Evolutionary conservation across 225 moss, liverwort and hornwort genomes (phyloP), one percentile per base, ranked within the genome.

Genomic region (Polytrichum commune): DNA sequence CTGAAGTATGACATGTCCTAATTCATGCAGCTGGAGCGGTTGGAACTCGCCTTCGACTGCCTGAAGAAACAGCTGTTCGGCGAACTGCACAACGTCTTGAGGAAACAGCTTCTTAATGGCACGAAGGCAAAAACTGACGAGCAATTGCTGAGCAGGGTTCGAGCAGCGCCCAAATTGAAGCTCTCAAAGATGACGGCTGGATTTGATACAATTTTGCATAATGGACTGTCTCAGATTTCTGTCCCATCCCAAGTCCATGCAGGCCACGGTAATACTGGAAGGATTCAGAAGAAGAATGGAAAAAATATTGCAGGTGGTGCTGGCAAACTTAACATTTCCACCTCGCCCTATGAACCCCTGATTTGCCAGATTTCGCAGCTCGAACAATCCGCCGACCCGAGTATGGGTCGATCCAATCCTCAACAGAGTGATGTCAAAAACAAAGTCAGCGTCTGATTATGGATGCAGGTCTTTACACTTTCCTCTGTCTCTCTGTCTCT

Each of bases 41-140:
- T 98, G 78, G 98, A 98, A 72, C 76, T 76, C 28, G 98, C 98
- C n/a, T 98, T 98, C 70, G 98, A 98, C 69, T 76, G 75, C 56
- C 92, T 95, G 24, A 98, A 95, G 74, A 76, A 75, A 53, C 91
- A 93, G 62, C 89, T 98, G 8, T 95, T 98, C 77, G 84, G 87
- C 72, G 88, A 86, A 75, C 85, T 98, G 9, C 91, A 98, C 58
- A 67, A 78, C 60, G 78, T 91, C 32, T 75, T 95, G 68, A 82
- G 98, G 54, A 77, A 91, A 77, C 92, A 95, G 62, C 81, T 98
- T 16, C 82, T 84, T 32, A 71, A 66, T 70, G 79, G 73, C 55
- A 75, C 6, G 73, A 73, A 73, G 22, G 73, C 64, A 28, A 27
- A 20, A 6, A 65, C 57, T 54, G 67, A 23, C 60, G 60, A 24